Evolutionary conservation across 441 rosid species (phyloP).

Genomic region (Euphorbia schlechtendalii): DNA sequence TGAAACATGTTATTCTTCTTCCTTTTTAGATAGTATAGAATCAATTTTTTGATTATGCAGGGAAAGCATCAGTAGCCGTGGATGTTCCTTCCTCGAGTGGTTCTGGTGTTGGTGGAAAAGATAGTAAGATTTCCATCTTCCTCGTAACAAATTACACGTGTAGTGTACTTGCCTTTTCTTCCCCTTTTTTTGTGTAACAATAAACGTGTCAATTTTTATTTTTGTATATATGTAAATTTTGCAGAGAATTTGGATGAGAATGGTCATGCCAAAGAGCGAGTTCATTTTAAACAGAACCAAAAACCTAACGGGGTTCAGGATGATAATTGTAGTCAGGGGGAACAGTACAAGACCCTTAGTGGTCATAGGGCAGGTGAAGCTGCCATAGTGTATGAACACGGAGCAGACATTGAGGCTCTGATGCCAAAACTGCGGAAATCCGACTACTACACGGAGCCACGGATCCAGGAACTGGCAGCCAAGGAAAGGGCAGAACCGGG

Average conservation of each 20-base stretch:
- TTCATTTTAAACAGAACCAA: conserved; percentile 33
- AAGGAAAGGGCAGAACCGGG: conserved; percentile 82
- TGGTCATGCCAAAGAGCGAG: conserved; percentile 41
- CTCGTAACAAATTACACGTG: too few relatives aligned
- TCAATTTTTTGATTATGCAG: conserved; percentile 20
- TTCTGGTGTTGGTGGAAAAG: conserved; percentile 24
- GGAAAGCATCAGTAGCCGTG: conserved; percentile 32
- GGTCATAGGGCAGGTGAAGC: conserved; percentile 88
- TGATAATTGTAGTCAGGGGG: conserved; percentile 45
- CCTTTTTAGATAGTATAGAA: background rate
- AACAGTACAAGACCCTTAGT: conserved; percentile 47
- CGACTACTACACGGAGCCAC: conserved; percentile 89
- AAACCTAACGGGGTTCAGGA: conserved; percentile 52
- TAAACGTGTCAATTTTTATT: too few relatives aligned
- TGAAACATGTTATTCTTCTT: background rate
- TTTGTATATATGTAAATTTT: background rate
- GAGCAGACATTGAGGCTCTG: conserved; percentile 75
- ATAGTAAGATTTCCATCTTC: conserved; percentile 15
- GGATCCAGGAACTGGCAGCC: conserved; percentile 86
- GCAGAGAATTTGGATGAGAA: conserved; percentile 44
- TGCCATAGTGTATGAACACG: conserved; percentile 82
- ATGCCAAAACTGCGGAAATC: conserved; percentile 77
- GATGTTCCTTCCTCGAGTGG: conserved; percentile 25
- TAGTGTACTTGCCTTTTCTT: background rate
- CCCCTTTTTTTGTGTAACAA: too few relatives aligned